Percentiles rank a stretch among this genome's conserved stretches.
Conservation (phyloP, 495 filamentous ascomycete genomes). For the Hypoxylon perforatum region DNA sequence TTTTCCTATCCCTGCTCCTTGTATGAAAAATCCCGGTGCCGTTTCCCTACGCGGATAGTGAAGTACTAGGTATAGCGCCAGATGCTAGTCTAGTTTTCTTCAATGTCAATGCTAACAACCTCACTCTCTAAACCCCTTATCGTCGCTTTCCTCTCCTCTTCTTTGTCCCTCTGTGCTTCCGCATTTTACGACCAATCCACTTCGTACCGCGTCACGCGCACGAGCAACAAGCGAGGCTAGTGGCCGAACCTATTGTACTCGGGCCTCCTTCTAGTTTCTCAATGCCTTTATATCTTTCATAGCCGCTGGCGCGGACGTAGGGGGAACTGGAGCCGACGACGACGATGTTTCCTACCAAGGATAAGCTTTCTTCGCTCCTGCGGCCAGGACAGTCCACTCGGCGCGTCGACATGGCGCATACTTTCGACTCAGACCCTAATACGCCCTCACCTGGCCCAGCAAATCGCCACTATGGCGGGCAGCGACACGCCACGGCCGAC, state of each 20-base stretch:
- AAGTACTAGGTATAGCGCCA: conserved; percentile 11
- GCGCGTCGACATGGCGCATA: conserved; percentile 38
- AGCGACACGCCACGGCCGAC: conserved; percentile 66
- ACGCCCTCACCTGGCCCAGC: conserved; percentile 49
- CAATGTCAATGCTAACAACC: neutral
- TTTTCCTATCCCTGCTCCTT: conserved; percentile 31
- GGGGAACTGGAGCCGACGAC: conserved; percentile 31
- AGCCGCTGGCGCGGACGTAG: conserved; percentile 32
- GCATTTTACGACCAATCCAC: conserved; percentile 24
- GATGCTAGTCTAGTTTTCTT: conserved; percentile 18
- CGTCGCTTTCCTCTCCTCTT: conserved; percentile 15
- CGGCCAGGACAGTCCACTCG: conserved; percentile 51
- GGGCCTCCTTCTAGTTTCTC: conserved; percentile 5
- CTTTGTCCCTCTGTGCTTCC: conserved; percentile 17
- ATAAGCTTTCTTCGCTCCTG: conserved; percentile 58
- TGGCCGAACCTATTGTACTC: conserved; percentile 15
- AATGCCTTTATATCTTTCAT: conserved; percentile 40
- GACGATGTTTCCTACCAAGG: conserved; percentile 43
- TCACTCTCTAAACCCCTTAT: conserved; percentile 13
- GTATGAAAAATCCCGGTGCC: conserved; percentile 2
- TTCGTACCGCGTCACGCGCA: conserved; percentile 24
- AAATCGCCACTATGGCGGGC: conserved; percentile 49
- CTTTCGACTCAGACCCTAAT: conserved; percentile 45
- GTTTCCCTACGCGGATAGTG: conserved; percentile 18
- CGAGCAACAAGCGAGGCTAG: conserved; percentile 19